These are phyloP conservation scores for Daldinia eschscholtzii DNA, from an alignment of 2,329 filamentous ascomycete genomes.

Conservation along the genomic window DNA sequence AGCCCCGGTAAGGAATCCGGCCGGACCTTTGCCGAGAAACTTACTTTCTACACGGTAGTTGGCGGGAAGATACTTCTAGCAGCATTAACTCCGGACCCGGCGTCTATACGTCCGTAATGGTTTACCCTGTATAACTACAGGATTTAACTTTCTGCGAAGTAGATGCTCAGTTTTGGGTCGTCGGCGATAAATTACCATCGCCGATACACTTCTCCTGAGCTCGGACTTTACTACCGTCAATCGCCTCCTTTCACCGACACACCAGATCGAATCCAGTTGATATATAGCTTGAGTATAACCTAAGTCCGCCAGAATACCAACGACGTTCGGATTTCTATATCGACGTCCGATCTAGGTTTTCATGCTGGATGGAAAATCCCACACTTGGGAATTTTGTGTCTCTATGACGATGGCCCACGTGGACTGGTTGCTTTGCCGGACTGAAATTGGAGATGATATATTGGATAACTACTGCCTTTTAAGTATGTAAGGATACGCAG, in stretches of 20 bases:
- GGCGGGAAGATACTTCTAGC: too few relatives aligned
- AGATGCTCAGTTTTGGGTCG: neutral
- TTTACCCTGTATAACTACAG: neutral
- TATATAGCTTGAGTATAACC: constrained; percentile 3
- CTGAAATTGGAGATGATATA: neutral
- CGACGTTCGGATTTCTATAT: neutral
- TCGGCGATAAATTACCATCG: constrained; percentile 4
- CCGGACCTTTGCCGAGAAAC: too few relatives aligned
- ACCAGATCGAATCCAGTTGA: neutral
- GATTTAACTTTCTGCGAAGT: neutral
- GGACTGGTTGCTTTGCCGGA: neutral
- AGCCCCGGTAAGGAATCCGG: too few relatives aligned
- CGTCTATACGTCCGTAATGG: neutral
- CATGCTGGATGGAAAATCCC: neutral
- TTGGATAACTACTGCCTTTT: neutral
- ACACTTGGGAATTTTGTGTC: neutral
- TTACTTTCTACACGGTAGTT: too few relatives aligned
- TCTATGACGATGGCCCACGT: neutral
- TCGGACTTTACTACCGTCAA: neutral
- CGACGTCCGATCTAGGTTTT: neutral
- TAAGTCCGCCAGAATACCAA: neutral
- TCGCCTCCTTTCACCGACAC: neutral
- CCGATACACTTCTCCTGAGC: neutral
- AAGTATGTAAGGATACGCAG: neutral
- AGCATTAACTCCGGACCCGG: neutral